phyloP scores from a whole-genome alignment of 352 stramenopile genomes.

The Halophytophthora batemanensis region DNA sequence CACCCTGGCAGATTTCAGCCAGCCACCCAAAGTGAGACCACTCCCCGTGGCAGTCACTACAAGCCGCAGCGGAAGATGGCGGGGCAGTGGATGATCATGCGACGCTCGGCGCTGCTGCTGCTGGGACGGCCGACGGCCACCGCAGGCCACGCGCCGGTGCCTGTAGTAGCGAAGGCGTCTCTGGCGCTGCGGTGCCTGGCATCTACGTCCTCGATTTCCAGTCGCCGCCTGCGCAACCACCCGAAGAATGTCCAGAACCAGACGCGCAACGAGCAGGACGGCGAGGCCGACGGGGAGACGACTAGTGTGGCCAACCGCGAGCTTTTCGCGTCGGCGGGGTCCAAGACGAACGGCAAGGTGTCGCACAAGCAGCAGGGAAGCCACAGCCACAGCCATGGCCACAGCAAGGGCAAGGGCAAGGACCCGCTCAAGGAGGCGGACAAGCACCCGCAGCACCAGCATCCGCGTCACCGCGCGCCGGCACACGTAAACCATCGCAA shows the following conservation, averaged over 20 bases:
- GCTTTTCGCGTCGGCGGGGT: too few relatives aligned
- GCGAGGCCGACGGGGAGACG: constrained; percentile 1
- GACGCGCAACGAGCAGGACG: constrained; percentile 20
- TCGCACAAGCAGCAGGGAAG: constrained; percentile 2
- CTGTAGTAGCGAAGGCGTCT: too few relatives aligned
- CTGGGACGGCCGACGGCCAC: constrained; percentile 1
- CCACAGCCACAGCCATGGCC: too few relatives aligned
- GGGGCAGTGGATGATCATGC: constrained; percentile 48
- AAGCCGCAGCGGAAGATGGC: constrained; percentile 11
- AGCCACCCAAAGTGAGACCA: constrained; percentile 18
- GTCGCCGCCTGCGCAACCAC: constrained; percentile 52
- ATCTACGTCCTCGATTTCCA: constrained; percentile 28
- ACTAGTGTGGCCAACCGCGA: too few relatives aligned
- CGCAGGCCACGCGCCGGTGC: constrained; percentile 19
- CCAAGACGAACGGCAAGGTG: background rate
- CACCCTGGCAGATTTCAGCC: background rate
- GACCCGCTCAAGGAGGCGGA: constrained; percentile 1
- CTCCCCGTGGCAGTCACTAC: constrained; percentile 15
- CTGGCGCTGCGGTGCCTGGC: too few relatives aligned
- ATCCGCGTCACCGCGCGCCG: constrained; percentile 1
- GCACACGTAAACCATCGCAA: constrained; percentile 12
- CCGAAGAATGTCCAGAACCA: constrained; percentile 43
- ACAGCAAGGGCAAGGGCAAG: constrained; percentile 16
- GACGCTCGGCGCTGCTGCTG: constrained; percentile 21
- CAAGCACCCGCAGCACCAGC: constrained; percentile 1